Percentiles rank a stretch among this genome's conserved stretches.
phyloP scores from a whole-genome alignment of 139 green algal species.

The Haematococcus lacustris region DNA sequence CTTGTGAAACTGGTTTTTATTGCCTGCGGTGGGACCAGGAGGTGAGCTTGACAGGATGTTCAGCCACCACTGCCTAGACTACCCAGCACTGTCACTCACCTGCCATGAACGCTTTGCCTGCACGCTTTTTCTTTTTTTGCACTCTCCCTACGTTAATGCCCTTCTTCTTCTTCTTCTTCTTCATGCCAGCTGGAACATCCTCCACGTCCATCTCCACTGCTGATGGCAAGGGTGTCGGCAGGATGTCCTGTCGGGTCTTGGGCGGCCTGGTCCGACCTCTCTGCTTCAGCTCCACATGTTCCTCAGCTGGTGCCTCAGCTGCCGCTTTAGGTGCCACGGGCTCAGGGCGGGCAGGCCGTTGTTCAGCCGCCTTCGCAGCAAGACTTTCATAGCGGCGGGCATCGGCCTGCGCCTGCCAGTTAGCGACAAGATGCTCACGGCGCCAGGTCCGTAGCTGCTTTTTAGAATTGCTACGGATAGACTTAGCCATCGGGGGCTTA shows the following conservation, averaged over 20 bases:
- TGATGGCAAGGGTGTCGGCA: not conserved
- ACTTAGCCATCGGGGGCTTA: too few relatives aligned
- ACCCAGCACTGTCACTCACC: not conserved
- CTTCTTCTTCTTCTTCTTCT: conserved; percentile 1
- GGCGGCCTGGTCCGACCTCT: not conserved
- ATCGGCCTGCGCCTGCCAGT: too few relatives aligned
- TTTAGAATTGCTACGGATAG: too few relatives aligned
- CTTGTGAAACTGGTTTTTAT: not conserved
- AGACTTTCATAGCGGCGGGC: too few relatives aligned
- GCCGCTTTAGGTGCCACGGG: too few relatives aligned
- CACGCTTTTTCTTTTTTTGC: not conserved
- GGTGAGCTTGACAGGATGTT: not conserved
- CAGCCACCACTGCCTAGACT: not conserved
- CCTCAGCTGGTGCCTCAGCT: too few relatives aligned
- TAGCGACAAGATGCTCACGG: too few relatives aligned
- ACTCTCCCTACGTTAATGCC: not conserved
- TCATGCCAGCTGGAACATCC: not conserved
- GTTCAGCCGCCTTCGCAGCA: too few relatives aligned
- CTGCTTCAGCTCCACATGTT: not conserved
- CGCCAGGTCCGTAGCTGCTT: too few relatives aligned
- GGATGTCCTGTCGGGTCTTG: not conserved
- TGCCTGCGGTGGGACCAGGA: not conserved
- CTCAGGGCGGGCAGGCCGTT: too few relatives aligned
- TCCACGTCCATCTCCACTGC: not conserved
- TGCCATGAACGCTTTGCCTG: not conserved